Evolutionary conservation across 805 yeast species (phyloP).

Genomic region (Cephaloascus albidus): DNA sequence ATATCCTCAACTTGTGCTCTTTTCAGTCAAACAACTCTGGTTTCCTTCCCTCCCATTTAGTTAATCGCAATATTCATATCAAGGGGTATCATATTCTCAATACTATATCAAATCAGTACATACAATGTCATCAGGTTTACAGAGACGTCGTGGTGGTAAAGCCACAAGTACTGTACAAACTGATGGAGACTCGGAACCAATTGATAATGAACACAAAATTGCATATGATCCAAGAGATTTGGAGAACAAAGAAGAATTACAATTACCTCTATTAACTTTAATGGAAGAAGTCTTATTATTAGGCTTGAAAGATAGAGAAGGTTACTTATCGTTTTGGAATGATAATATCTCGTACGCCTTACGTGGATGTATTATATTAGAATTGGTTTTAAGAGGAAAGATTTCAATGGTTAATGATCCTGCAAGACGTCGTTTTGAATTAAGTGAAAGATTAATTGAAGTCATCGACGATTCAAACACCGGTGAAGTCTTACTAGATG

Average conservation of each 20-base stretch:
- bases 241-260: conserved; percentile 22
- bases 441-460: conserved; percentile 80
- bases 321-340: conserved; percentile 95
- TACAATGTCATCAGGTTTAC: conserved; percentile 44
- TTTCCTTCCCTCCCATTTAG: no score
- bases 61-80: no score
- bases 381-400: conserved; percentile 84
- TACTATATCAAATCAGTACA: no score
- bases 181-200: conserved; percentile 10
- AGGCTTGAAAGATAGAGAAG: conserved; percentile 94
- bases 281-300: conserved; percentile 94
- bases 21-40: no score
- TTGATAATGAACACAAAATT: conserved; percentile 42
- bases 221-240: conserved; percentile 77
- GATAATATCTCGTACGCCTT: conserved; percentile 94
- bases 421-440: conserved; percentile 79
- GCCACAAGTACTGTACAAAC: conserved; percentile 10
- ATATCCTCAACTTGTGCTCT: no score
- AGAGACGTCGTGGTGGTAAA: conserved; percentile 66
- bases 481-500: conserved; percentile 93
- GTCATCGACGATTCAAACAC: conserved; percentile 81
- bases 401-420: conserved; percentile 88
- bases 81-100: no score
- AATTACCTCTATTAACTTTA: conserved; percentile 69
- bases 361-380: conserved; percentile 88